These are phyloP conservation scores for Neopestalotiopsis rosae DNA, from an alignment of 2,329 filamentous ascomycete genomes.

Conservation along the genomic window DNA sequence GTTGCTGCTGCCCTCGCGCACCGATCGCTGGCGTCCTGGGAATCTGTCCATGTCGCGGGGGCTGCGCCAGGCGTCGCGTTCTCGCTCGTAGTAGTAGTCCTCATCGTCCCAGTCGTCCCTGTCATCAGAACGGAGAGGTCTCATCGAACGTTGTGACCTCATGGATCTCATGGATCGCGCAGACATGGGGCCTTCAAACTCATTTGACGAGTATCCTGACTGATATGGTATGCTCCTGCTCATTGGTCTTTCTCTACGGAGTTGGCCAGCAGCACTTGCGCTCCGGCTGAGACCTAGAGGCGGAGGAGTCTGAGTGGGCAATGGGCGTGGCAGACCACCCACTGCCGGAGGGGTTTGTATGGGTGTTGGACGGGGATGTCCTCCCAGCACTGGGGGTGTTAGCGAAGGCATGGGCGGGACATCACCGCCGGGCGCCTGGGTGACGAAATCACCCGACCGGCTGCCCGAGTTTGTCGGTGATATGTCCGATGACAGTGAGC, in stretches of 20 bases:
- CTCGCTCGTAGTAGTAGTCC: constrained; percentile 15
- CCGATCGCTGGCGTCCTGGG: neutral
- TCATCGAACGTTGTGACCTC: constrained; percentile 6
- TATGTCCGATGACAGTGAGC: neutral
- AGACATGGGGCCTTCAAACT: constrained; percentile 11
- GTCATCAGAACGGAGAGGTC: constrained; percentile 13
- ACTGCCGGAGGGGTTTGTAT: neutral
- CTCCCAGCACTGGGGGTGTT: neutral
- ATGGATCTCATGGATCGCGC: constrained; percentile 11
- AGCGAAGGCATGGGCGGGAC: neutral
- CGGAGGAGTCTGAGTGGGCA: neutral
- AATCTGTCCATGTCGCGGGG: neutral
- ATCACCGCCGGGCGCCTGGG: neutral
- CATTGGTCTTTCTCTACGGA: neutral
- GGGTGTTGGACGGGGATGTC: neutral
- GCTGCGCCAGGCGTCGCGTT: constrained; percentile 15
- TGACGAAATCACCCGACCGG: neutral
- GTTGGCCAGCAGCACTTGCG: neutral
- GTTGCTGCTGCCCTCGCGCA: neutral
- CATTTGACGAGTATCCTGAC: constrained; percentile 6
- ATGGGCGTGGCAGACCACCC: neutral
- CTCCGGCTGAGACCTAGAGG: neutral
- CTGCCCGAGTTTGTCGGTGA: neutral
- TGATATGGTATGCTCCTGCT: neutral
- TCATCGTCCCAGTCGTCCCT: constrained; percentile 17